Conservation (phyloP, 2,329 filamentous ascomycete species). For the Dactylellina cionopaga region DNA sequence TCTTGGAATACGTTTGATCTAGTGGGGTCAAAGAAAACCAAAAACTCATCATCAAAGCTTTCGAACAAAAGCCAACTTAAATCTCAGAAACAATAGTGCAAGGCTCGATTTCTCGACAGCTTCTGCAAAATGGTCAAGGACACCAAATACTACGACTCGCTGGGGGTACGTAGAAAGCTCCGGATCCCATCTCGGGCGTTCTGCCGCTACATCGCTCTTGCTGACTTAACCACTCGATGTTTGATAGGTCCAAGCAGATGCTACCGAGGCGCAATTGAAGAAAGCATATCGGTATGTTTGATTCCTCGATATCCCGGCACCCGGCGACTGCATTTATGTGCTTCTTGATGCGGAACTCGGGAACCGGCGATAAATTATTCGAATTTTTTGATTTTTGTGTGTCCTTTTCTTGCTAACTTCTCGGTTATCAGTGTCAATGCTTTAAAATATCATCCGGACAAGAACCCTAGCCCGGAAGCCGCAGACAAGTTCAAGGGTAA, state of each 20-base stretch:
- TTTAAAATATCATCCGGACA: constrained; percentile 92
- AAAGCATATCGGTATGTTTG: constrained; percentile 71
- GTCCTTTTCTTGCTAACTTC: neutral
- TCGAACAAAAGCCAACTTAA: constrained; percentile 24
- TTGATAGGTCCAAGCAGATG: constrained; percentile 76
- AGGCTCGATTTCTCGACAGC: constrained; percentile 18
- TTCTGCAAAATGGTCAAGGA: constrained; percentile 76
- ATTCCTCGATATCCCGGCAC: neutral
- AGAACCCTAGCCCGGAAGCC: constrained; percentile 90
- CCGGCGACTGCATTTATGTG: neutral
- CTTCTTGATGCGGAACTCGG: neutral
- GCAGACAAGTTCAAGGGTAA: constrained; percentile 99
- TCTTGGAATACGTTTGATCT: constrained; percentile 1
- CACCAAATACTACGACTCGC: constrained; percentile 79
- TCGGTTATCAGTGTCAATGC: constrained; percentile 73
- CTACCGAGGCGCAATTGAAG: constrained; percentile 87
- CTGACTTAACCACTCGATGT: constrained; percentile 56
- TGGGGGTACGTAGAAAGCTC: constrained; percentile 72
- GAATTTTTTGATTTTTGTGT: neutral
- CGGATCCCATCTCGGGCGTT: constrained; percentile 32
- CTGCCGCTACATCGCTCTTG: constrained; percentile 20
- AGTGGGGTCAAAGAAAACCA: constrained; percentile 28
- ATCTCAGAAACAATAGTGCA: constrained; percentile 16
- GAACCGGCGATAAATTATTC: neutral
- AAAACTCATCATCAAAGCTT: too few relatives aligned